These are phyloP conservation scores for Phtheirospermum japonicum DNA, from an alignment of 257 asterid genomes.

Conservation along the genomic window DNA sequence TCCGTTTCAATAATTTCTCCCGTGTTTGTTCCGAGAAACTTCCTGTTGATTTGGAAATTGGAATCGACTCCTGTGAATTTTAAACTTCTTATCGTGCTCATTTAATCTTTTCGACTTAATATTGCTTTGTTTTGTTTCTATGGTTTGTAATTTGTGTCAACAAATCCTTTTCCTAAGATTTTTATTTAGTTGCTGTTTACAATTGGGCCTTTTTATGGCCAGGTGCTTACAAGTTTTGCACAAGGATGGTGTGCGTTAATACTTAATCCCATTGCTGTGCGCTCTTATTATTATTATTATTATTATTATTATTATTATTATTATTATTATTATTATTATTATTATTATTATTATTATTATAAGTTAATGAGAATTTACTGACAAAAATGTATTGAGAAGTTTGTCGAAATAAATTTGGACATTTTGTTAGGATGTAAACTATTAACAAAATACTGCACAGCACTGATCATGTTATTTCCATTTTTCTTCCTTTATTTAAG, in stretches of 20 bases:
- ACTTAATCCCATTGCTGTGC: neutral
- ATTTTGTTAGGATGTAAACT: constrained; percentile 1
- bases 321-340: no score
- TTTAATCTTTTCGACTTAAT: neutral
- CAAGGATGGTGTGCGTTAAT: neutral
- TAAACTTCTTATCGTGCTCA: neutral
- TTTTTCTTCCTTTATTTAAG: neutral
- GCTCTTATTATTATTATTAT: neutral
- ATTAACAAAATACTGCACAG: neutral
- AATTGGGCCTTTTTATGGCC: neutral
- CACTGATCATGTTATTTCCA: constrained; percentile 1
- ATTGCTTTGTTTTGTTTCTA: neutral
- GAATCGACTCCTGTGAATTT: neutral
- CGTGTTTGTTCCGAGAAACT: no score
- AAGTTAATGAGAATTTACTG: no score
- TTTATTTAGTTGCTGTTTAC: neutral
- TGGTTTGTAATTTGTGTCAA: neutral
- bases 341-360: no score
- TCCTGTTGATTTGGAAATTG: neutral
- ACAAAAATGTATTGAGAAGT: neutral
- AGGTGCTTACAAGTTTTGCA: neutral
- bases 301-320: neutral
- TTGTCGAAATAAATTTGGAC: neutral
- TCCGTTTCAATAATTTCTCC: neutral
- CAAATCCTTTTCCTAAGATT: neutral